Percentiles rank a stretch among this genome's conserved stretches.
Evolutionary conservation across 495 filamentous ascomycete species (phyloP).

Genomic region (Penicillium ucsense): DNA sequence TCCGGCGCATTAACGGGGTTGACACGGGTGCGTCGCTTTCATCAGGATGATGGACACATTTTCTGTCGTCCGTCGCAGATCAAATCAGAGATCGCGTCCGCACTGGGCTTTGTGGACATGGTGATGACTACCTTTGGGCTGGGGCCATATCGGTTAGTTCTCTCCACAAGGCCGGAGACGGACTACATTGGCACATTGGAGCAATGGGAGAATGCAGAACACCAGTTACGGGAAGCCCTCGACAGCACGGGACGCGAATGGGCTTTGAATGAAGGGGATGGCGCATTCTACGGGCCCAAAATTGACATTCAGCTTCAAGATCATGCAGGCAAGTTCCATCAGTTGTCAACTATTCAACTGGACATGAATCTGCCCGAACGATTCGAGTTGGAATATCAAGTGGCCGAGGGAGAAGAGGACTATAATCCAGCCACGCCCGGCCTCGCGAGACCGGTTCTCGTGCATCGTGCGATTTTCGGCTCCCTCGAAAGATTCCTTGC

Average conservation of each 20-base stretch:
- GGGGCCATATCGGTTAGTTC: slow-evolving; percentile 61
- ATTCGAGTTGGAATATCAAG: slow-evolving; percentile 65
- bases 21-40: slow-evolving; percentile 84
- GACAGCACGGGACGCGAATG: slow-evolving; percentile 55
- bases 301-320: slow-evolving; percentile 84
- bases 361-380: slow-evolving; percentile 88
- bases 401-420: slow-evolving; percentile 41
- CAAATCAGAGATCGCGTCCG: slow-evolving; percentile 65
- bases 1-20: slow-evolving; percentile 80
- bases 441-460: slow-evolving; percentile 66
- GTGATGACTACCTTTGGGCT: slow-evolving; percentile 69
- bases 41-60: slow-evolving; percentile 94
- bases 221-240: slow-evolving; percentile 59
- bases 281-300: slow-evolving; percentile 93
- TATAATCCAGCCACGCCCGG: slow-evolving; percentile 64
- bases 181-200: slow-evolving; percentile 69
- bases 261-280: slow-evolving; percentile 70
- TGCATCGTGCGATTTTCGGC: slow-evolving; percentile 83
- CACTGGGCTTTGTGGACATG: slow-evolving; percentile 69
- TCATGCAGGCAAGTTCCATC: slow-evolving; percentile 78
- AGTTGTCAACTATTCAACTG: slow-evolving; percentile 85
- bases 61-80: slow-evolving; percentile 85
- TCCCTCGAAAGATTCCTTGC: slow-evolving; percentile 83
- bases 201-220: slow-evolving; percentile 78
- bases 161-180: slow-evolving; percentile 71